phyloP scores from a whole-genome alignment of 2,329 filamentous ascomycete species.

The Clarireedia monteithiana region DNA sequence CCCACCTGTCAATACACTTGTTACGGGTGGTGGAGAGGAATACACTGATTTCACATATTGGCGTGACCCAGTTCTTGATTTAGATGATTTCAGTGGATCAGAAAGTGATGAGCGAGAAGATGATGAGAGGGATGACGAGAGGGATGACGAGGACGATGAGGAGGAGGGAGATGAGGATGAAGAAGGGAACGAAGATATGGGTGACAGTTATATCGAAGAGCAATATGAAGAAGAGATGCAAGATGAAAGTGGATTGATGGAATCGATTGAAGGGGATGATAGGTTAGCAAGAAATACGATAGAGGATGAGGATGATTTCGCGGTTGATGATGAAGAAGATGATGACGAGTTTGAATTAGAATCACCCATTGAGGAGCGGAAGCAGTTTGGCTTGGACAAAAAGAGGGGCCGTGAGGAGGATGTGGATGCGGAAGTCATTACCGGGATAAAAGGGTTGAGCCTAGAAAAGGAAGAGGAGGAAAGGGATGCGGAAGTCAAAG shows the following conservation, averaged over 20 bases:
- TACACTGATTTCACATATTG: constrained; percentile 98
- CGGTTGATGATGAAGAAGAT: constrained; percentile 12
- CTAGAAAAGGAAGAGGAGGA: constrained; percentile 33
- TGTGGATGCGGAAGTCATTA: constrained; percentile 48
- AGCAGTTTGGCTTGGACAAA: not conserved
- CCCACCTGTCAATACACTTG: constrained; percentile 78
- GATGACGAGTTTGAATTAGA: constrained; percentile 5
- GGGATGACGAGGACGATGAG: constrained; percentile 41
- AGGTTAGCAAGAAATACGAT: constrained; percentile 18
- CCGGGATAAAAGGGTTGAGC: constrained; percentile 47
- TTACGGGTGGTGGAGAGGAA: constrained; percentile 84
- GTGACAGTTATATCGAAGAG: constrained; percentile 46
- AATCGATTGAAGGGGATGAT: constrained; percentile 22
- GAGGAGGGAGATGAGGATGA: constrained; percentile 42
- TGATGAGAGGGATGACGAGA: constrained; percentile 47
- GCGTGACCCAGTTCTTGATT: constrained; percentile 74
- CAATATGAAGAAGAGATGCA: constrained; percentile 31
- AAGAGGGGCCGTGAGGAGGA: constrained; percentile 33
- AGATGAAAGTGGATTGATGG: constrained; percentile 23
- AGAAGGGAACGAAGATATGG: constrained; percentile 43
- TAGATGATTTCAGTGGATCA: constrained; percentile 83
- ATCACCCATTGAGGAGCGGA: not conserved
- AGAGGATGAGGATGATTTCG: constrained; percentile 22
- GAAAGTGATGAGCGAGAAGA: constrained; percentile 55
- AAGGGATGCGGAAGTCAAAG: constrained; percentile 14